Conservation (phyloP, 129 eudicot genomes). For the Artemisia argyi region DNA sequence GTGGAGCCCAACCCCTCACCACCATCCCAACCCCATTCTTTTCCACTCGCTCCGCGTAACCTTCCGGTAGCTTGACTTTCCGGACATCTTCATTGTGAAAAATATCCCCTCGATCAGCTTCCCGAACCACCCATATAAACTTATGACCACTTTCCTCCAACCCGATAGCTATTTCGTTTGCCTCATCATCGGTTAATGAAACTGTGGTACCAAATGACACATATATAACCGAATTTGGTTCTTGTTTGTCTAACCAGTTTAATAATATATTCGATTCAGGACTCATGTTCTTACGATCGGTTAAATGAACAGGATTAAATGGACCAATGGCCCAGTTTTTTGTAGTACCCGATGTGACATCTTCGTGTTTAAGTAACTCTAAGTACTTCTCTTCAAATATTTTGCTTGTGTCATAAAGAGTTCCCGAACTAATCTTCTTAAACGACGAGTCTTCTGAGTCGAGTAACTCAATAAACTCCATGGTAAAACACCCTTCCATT, state of each 20-base stretch:
- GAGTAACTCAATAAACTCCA: constrained; percentile 17
- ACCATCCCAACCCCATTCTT: constrained; percentile 24
- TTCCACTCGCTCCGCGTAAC: constrained; percentile 12
- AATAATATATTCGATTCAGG: too few species aligned
- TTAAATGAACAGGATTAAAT: constrained; percentile 23
- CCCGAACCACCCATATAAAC: constrained; percentile 37
- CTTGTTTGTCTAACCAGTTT: too few species aligned
- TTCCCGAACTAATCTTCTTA: constrained; percentile 26
- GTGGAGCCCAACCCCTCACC: constrained; percentile 39
- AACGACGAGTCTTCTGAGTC: constrained; percentile 20
- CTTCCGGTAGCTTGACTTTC: too few species aligned
- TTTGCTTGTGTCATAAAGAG: constrained; percentile 31
- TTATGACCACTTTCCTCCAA: constrained; percentile 17
- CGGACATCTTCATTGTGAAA: constrained; percentile 1
- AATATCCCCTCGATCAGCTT: constrained; percentile 27
- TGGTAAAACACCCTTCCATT: constrained; percentile 28
- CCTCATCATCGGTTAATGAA: neutral
- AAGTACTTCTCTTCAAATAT: constrained; percentile 29
- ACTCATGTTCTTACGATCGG: neutral
- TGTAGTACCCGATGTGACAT: constrained; percentile 7
- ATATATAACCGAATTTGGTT: too few species aligned
- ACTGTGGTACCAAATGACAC: too few species aligned
- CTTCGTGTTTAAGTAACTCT: constrained; percentile 16
- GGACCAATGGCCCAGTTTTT: constrained; percentile 40
- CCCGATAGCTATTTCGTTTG: neutral